These are phyloP conservation scores for Grammothele lineata DNA, from an alignment of 768 basidiomycete species.

Conservation along the genomic window DNA sequence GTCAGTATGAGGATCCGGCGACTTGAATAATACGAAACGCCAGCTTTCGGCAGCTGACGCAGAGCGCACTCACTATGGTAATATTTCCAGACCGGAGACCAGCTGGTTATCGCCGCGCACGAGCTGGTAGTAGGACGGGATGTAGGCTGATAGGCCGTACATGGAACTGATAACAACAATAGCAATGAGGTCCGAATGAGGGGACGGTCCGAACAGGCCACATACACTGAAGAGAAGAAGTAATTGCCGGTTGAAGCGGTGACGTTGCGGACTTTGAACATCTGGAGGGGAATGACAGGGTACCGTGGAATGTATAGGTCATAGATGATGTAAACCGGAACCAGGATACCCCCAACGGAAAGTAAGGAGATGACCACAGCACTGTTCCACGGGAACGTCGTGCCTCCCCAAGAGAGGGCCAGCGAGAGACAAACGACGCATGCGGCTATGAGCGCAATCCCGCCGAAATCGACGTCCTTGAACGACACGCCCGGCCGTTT, in stretches of 20 bases:
- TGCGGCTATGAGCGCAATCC: conserved; percentile 19
- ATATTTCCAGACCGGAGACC: conserved; percentile 2
- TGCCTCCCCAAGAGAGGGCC: conserved; percentile 23
- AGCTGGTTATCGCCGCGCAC: conserved; percentile 3
- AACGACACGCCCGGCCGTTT: conserved; percentile 3
- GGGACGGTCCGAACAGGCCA: neutral
- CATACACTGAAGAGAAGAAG: conserved; percentile 5
- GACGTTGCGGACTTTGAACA: conserved; percentile 5
- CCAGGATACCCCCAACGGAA: conserved; percentile 15
- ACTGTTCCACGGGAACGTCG: conserved; percentile 13
- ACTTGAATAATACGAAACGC: too few relatives aligned
- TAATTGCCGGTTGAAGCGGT: conserved; percentile 2
- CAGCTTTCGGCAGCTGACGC: too few relatives aligned
- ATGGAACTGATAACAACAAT: conserved; percentile 1
- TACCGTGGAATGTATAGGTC: conserved; percentile 13
- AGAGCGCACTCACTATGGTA: conserved; percentile 2
- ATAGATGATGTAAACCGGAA: conserved; percentile 17
- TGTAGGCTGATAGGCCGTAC: conserved; percentile 5
- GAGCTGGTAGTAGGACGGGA: conserved; percentile 7
- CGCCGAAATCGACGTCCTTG: conserved; percentile 23
- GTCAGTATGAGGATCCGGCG: neutral
- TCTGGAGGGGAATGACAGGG: conserved; percentile 4
- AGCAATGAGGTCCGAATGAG: neutral
- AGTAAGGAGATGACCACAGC: conserved; percentile 21
- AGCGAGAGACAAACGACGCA: conserved; percentile 24